Percentiles rank a stretch among this genome's conserved stretches.
phyloP scores from a whole-genome alignment of 2,329 filamentous ascomycete species.

The Neopestalotiopsis rosae region DNA sequence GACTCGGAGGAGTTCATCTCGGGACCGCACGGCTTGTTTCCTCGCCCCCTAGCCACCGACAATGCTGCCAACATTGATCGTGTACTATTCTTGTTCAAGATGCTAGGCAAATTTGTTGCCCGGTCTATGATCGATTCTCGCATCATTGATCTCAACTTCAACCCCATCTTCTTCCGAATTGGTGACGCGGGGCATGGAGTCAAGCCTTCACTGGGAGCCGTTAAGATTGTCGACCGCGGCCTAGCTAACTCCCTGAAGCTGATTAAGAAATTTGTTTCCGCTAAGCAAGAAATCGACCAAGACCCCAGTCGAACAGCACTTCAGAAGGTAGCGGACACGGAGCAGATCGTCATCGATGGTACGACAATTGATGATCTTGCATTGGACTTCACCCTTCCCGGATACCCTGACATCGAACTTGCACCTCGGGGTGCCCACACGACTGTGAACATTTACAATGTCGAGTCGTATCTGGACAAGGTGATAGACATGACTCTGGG shows the following conservation, averaged over 20 bases:
- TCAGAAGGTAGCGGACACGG: conserved; percentile 73
- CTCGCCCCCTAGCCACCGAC: conserved; percentile 83
- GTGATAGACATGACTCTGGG: conserved; percentile 92
- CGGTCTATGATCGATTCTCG: conserved; percentile 97
- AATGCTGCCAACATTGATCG: conserved; percentile 86
- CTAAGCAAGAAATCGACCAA: conserved; percentile 82
- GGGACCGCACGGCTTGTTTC: conserved; percentile 85
- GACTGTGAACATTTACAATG: conserved; percentile 85
- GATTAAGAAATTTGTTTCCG: conserved; percentile 83
- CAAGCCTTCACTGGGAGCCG: conserved; percentile 83
- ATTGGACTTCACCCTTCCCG: conserved; percentile 93
- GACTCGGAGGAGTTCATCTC: conserved; percentile 82
- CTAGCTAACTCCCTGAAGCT: conserved; percentile 85
- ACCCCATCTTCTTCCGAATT: conserved; percentile 96
- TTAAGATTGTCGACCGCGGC: conserved; percentile 87
- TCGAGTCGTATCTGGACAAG: conserved; percentile 84
- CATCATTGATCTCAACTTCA: conserved; percentile 97
- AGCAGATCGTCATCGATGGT: conserved; percentile 75
- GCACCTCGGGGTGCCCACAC: conserved; percentile 75
- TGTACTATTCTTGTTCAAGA: conserved; percentile 86
- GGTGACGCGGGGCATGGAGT: conserved; percentile 73
- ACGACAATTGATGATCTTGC: conserved; percentile 84
- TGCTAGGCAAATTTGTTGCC: conserved; percentile 95
- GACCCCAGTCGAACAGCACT: conserved; percentile 67
- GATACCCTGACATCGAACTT: conserved; percentile 86